These are phyloP conservation scores for Catharanthus roseus DNA, from an alignment of 257 asterid species.

Conservation along the genomic window DNA sequence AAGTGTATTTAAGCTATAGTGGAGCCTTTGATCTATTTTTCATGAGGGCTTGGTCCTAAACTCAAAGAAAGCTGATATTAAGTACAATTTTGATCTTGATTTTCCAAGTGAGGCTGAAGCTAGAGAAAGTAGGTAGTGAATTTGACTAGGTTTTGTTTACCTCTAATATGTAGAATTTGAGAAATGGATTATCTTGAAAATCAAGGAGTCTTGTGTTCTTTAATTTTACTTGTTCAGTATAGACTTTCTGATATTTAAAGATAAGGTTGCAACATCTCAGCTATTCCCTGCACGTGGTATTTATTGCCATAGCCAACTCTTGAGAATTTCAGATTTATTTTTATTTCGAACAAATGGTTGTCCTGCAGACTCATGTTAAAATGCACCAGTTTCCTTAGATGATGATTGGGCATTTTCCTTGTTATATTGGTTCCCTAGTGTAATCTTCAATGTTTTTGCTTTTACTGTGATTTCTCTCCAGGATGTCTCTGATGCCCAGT, in stretches of 20 bases:
- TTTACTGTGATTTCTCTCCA: conserved; percentile 20
- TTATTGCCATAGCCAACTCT: background rate
- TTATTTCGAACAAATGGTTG: background rate
- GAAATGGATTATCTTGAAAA: background rate
- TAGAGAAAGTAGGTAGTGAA: too few species aligned
- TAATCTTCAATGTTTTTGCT: conserved; percentile 10
- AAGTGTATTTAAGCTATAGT: background rate
- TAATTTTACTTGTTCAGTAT: background rate
- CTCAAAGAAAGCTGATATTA: background rate
- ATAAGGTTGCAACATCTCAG: background rate
- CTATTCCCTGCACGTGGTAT: background rate
- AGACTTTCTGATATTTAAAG: background rate
- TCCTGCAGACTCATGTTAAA: background rate
- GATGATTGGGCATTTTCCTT: background rate
- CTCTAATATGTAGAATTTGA: background rate
- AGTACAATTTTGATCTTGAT: background rate
- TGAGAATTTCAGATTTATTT: background rate
- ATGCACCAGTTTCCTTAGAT: background rate
- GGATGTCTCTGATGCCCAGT: conserved; percentile 91
- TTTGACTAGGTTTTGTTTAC: too few species aligned
- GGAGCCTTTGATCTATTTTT: background rate
- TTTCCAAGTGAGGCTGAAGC: too few species aligned
- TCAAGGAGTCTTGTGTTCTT: background rate
- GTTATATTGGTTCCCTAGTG: conserved; percentile 2
- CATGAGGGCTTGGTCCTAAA: background rate